Percentiles rank a stretch among this genome's conserved stretches.
These are phyloP conservation scores for Tylopilus vinaceipallidus DNA, from an alignment of 768 basidiomycete genomes.

Conservation along the genomic window DNA sequence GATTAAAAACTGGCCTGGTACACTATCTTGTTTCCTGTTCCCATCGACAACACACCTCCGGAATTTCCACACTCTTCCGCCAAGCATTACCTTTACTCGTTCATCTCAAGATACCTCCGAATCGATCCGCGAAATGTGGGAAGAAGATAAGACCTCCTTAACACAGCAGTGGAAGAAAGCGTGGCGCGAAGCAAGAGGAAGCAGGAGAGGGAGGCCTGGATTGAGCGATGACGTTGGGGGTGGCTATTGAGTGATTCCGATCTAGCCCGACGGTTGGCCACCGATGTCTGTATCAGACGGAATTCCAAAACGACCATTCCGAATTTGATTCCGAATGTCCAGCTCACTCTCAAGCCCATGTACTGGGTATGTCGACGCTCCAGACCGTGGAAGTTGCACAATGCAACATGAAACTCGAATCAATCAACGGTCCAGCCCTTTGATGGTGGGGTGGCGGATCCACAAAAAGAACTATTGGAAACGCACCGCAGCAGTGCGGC, in stretches of 20 bases:
- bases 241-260: constrained; percentile 7
- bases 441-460: too few species aligned
- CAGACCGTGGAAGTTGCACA: too few species aligned
- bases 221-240: constrained; percentile 32
- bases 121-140: constrained; percentile 63
- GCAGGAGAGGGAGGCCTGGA: constrained; percentile 51
- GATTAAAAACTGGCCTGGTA: constrained; percentile 11
- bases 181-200: constrained; percentile 72
- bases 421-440: too few species aligned
- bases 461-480: too few species aligned
- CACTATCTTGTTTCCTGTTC: constrained; percentile 24
- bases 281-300: not conserved
- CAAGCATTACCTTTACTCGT: constrained; percentile 18
- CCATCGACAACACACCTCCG: constrained; percentile 43
- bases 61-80: constrained; percentile 42
- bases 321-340: too few species aligned
- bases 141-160: constrained; percentile 60
- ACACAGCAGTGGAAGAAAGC: constrained; percentile 78
- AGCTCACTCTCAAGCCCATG: too few species aligned
- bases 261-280: not conserved
- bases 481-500: too few species aligned
- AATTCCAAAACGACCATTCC: too few species aligned
- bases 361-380: too few species aligned
- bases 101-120: constrained; percentile 36
- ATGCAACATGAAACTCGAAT: too few species aligned